These are phyloP conservation scores for Acanthamoeba rhysodes DNA, from an alignment of 208 protist species.

Conservation along the genomic window DNA sequence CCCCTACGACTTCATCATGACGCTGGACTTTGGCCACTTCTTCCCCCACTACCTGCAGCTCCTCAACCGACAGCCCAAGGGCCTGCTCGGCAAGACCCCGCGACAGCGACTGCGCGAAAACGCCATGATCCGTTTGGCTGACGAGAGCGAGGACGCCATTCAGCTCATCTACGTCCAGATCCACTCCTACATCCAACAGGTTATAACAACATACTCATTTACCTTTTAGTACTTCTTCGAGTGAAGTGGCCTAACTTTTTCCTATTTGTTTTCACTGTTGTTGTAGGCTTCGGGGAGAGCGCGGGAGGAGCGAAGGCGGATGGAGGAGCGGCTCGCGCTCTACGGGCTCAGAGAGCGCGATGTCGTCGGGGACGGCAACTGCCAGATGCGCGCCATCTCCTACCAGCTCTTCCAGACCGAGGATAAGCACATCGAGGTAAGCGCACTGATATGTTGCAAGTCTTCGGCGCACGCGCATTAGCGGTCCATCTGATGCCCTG, in stretches of 20 bases:
- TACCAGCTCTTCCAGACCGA: conserved; percentile 33
- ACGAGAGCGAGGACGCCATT: conserved; percentile 18
- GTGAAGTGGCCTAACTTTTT: too few species aligned
- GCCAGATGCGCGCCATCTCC: conserved; percentile 64
- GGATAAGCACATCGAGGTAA: conserved; percentile 44
- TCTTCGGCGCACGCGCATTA: too few species aligned
- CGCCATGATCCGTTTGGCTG: background rate
- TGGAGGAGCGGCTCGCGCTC: conserved; percentile 56
- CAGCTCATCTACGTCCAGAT: conserved; percentile 19
- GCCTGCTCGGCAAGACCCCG: background rate
- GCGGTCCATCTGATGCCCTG: too few species aligned
- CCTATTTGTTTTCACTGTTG: background rate
- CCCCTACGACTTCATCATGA: conserved; percentile 19
- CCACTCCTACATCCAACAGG: conserved; percentile 30
- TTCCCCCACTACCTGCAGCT: conserved; percentile 64
- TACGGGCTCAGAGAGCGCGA: conserved; percentile 3
- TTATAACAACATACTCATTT: background rate
- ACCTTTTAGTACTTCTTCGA: too few species aligned
- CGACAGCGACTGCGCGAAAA: background rate
- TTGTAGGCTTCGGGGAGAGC: conserved; percentile 5
- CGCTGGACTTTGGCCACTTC: conserved; percentile 55
- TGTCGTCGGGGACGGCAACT: conserved; percentile 62
- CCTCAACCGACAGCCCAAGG: background rate
- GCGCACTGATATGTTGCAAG: too few species aligned
- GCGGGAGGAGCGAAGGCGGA: conserved; percentile 31